These are phyloP conservation scores for Trichoderma oligosporum DNA, from an alignment of 2,329 filamentous ascomycete species.

Conservation along the genomic window DNA sequence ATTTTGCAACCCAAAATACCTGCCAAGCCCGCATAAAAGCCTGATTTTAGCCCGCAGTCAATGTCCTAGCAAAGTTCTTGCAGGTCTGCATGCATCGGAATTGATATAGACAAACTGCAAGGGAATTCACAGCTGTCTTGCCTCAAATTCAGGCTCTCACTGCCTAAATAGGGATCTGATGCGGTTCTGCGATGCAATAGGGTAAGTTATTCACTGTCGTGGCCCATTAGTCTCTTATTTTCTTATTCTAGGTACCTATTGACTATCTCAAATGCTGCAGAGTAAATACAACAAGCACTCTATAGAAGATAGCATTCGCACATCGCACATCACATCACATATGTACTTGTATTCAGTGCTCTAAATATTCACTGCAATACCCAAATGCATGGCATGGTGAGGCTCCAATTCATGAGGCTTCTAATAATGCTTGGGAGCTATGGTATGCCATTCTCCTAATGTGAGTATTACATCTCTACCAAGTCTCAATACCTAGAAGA, in stretches of 20 bases:
- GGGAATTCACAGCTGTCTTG: background rate
- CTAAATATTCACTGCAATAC: background rate
- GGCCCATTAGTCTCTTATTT: too few species aligned
- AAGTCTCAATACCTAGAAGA: background rate
- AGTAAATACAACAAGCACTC: background rate
- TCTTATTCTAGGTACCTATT: too few species aligned
- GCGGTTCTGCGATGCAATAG: background rate
- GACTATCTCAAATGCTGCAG: background rate
- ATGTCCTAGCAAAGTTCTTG: too few species aligned
- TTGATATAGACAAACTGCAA: background rate
- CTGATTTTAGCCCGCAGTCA: background rate
- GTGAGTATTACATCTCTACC: background rate
- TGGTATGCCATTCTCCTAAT: background rate
- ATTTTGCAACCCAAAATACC: too few species aligned
- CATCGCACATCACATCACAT: too few species aligned
- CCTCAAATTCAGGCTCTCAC: background rate
- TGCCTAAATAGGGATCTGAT: background rate
- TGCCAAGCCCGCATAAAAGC: too few species aligned
- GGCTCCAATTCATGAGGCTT: too few species aligned
- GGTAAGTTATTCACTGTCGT: too few species aligned
- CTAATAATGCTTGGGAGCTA: too few species aligned
- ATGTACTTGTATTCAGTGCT: background rate
- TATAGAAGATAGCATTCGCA: background rate
- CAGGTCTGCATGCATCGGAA: background rate
- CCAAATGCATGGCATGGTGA: background rate